These are phyloP conservation scores for Sporopachydermia lactativora DNA, from an alignment of 805 yeast species.

Conservation along the genomic window DNA sequence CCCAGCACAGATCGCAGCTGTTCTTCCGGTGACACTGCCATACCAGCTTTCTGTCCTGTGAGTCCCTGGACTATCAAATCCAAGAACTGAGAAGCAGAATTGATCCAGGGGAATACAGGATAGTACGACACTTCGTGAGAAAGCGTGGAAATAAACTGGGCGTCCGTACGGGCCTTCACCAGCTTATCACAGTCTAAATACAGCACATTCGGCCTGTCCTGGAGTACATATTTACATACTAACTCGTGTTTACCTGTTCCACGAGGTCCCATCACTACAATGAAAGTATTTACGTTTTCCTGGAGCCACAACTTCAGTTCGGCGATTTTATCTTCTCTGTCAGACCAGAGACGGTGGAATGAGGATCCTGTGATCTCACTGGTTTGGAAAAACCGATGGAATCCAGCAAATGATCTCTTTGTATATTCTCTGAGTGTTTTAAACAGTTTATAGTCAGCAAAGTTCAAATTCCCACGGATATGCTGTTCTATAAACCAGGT, in stretches of 20 bases:
- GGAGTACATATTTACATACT: conserved; percentile 53
- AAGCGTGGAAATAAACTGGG: conserved; percentile 47
- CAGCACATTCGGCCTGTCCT: conserved; percentile 45
- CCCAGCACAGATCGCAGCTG: conserved; percentile 73
- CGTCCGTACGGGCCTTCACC: conserved; percentile 60
- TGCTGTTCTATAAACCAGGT: conserved; percentile 64
- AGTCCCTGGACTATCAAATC: conserved; percentile 83
- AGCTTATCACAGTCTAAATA: conserved; percentile 69
- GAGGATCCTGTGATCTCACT: conserved; percentile 16
- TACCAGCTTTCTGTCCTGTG: conserved; percentile 88
- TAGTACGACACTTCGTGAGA: conserved; percentile 78
- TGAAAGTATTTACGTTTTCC: conserved; percentile 84
- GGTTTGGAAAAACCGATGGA: conserved; percentile 22
- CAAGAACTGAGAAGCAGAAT: conserved; percentile 58
- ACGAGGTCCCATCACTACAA: conserved; percentile 81
- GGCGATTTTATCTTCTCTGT: conserved; percentile 50
- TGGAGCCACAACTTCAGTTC: conserved; percentile 66
- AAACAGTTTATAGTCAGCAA: conserved; percentile 7
- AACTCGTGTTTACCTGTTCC: conserved; percentile 89
- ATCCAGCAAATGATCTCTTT: conserved; percentile 20
- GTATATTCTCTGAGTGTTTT: conserved; percentile 12
- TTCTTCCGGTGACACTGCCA: conserved; percentile 68
- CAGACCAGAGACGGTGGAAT: conserved; percentile 42
- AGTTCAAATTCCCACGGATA: conserved; percentile 39
- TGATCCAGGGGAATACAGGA: conserved; percentile 91